phyloP scores from a whole-genome alignment of 345 rosid species.

The Erysimum cheiranthoides region DNA sequence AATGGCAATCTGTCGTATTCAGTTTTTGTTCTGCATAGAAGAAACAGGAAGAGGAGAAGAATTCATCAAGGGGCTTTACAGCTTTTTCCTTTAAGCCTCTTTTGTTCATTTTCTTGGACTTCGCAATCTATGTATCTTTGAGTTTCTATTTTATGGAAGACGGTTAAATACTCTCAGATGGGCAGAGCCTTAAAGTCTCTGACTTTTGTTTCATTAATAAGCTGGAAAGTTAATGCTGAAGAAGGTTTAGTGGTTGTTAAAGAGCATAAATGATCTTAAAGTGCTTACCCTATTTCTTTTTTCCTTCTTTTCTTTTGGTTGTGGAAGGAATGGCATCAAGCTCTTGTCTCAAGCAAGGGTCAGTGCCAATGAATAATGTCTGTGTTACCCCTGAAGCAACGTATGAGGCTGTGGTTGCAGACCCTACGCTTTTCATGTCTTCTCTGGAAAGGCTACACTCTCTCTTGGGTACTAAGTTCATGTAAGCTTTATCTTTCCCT shows the following conservation, averaged over 20 bases:
- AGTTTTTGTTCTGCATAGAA: slow-evolving; percentile 41
- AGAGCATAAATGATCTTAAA: slow-evolving; percentile 27
- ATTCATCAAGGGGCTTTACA: slow-evolving; percentile 55
- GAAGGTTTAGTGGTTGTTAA: slow-evolving; percentile 37
- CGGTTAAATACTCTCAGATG: slow-evolving; percentile 15
- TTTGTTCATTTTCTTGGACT: slow-evolving; percentile 47
- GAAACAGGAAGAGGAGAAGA: slow-evolving; percentile 37
- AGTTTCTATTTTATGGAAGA: slow-evolving; percentile 25
- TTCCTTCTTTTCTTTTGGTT: slow-evolving; percentile 20
- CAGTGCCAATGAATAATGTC: slow-evolving; percentile 57
- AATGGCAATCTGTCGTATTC: slow-evolving; percentile 52
- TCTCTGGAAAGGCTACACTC: slow-evolving; percentile 84
- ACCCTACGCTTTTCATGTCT: slow-evolving; percentile 66
- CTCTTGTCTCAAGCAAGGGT: slow-evolving; percentile 71
- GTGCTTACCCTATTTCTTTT: slow-evolving; percentile 16
- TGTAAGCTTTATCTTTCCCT: slow-evolving; percentile 54
- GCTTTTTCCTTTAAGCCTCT: slow-evolving; percentile 47
- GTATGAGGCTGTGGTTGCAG: slow-evolving; percentile 69
- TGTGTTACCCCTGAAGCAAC: slow-evolving; percentile 69
- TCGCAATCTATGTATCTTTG: slow-evolving; percentile 39
- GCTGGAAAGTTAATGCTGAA: slow-evolving; percentile 36
- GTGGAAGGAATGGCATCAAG: slow-evolving; percentile 78
- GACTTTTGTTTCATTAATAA: slow-evolving; percentile 38
- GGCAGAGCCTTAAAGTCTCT: slow-evolving; percentile 38
- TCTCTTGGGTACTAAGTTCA: slow-evolving; percentile 85